Evolutionary conservation across 768 basidiomycete species (phyloP), one percentile per base, ranked within the genome.

Genomic region (Leccinum longicurvipes): DNA sequence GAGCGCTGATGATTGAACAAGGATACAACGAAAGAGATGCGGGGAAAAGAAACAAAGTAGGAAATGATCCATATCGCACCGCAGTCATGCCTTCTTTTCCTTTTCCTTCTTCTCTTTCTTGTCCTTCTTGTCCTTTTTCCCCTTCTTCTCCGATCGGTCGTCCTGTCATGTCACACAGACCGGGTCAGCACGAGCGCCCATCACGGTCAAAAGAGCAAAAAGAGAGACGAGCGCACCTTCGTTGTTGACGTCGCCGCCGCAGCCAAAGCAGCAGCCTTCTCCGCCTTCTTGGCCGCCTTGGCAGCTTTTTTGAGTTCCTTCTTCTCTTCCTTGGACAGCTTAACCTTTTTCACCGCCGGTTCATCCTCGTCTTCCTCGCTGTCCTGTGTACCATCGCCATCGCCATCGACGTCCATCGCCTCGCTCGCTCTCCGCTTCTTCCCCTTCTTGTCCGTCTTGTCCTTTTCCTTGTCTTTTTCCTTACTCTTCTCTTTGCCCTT

Each of bases 311-410:
- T 91, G 69, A 87, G 71, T 17, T 88, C 86, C 76, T 89, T 91
- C 78, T 90, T 90, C 74, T 92, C 89, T 73, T 91, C 89, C 73
- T 91, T 91, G 21, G 85, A 85, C 47, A 89, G 63, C 75, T 91
- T 90, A 55, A 78, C 77, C 74, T 91, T 91, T 74, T 90, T 91
- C 50, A 74, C 59, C 7, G 83, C 76, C 24, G 74, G 78, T 55
- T 79, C 82, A 32, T 80, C 78, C 11, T 80, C 78, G 4, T 59
- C 58, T 4, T 39, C 55, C 1, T 54, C 63, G 6, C n/a, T 9
- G 10, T 27, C 45, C 15, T 19, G 34, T 36, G 7, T 14, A 19
- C 0, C 32, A 1, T 77, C 81, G 44, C 79, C 76, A 25, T 80
- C 79, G 58, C 67, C 79, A 58, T 86, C 85, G 3, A 82, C 80